Base-by-base conservation (phyloP, 306 rosid genomes). In the Lathyrus aphaca region DNA sequence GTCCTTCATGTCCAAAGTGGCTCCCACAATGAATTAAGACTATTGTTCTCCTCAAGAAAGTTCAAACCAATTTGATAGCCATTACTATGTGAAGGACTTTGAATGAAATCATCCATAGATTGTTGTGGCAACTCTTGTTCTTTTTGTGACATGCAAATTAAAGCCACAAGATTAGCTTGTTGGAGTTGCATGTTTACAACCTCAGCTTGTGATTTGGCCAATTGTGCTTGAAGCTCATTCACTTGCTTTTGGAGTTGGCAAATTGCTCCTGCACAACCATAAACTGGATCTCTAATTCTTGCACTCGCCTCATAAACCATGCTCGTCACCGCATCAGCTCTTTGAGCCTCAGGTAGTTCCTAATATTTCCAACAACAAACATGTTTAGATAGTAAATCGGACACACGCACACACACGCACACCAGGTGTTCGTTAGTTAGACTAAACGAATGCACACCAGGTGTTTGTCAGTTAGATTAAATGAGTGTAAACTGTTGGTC, bases 221-320 rank as follows among this genome's bases (percentile, higher is more conserved):
- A 66, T 43, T 92, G 96, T 13, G 87, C 98, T 78, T 90, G 93
- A 21, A 92, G 96, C 38, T 92, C 98, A 62, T 66, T 85, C 3
- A 92, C 91, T 44, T 92, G 98, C 50, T 83, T 88, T 58, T 90
- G 98, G 6, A 92, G 93, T 58, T 88, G 96, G 54, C 96, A 92
- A 71, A 92, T 88, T 61, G 91, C 88, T 14, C 98, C 96, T 0
- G 98, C 98, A 70, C 96, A 86, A 1, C 98, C 98, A 35, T 92
- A 92, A 14, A 92, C 91, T 0, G 98, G 98, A 68, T 92, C 96
- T 73, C 98, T 83, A 66, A 92, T 77, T 66, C 98, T 90, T 29
- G 98, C 96, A 54, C 96, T 70, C 0, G 96, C 98, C 69, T 92
- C 96, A 11, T 92, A 92, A 32, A 92, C 96, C 96, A 92, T 86